Conservation (phyloP, 2,329 filamentous ascomycete species). For the Mariannaea sp. region DNA sequence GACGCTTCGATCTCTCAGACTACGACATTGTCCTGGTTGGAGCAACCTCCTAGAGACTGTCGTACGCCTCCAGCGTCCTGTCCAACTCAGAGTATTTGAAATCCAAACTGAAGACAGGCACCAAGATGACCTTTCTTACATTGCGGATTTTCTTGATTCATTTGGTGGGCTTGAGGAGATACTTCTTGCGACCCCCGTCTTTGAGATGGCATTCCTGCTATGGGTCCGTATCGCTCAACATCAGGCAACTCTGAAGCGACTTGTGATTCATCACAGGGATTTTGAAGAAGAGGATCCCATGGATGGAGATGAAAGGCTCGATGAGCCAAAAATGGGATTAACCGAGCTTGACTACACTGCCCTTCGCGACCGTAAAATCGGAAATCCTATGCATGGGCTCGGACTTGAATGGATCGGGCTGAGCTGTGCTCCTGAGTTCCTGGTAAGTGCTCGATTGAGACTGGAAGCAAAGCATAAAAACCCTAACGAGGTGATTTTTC, state of each 20-base stretch:
- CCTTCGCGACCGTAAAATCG: background rate
- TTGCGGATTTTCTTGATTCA: background rate
- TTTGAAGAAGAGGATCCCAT: background rate
- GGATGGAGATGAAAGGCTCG: background rate
- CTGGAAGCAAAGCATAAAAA: background rate
- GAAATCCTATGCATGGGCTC: background rate
- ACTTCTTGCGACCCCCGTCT: background rate
- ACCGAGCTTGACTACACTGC: background rate
- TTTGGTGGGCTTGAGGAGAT: background rate
- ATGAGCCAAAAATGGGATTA: background rate
- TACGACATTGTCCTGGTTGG: background rate
- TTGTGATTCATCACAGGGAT: background rate
- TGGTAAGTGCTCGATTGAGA: background rate
- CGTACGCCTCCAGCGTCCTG: background rate
- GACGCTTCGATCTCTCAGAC: background rate
- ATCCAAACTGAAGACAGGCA: background rate
- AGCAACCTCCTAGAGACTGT: background rate
- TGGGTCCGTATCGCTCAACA: background rate
- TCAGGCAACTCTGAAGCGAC: background rate
- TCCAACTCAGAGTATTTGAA: background rate
- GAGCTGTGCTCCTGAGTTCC: background rate
- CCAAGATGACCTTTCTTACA: background rate
- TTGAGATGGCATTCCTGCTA: background rate
- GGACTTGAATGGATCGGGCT: background rate
- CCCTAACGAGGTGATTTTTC: background rate